A percentile compares a stretch with the other conserved stretches of the same genome.
Conservation (phyloP, 495 filamentous ascomycete species). For the Neurospora intermedia region DNA sequence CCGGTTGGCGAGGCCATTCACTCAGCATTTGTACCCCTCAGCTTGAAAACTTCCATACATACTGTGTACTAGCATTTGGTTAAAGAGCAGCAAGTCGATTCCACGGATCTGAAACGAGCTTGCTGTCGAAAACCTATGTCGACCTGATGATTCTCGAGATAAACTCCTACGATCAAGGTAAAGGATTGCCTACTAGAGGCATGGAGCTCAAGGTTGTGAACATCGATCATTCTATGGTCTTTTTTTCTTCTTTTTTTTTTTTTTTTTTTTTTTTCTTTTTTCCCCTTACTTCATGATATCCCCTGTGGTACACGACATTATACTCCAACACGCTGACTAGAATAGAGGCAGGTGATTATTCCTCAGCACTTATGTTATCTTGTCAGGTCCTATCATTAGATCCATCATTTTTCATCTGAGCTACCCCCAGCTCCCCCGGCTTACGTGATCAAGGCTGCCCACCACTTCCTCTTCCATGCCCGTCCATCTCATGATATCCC, state of each 20-base stretch:
- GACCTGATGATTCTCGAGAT: background rate
- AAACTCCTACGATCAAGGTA: background rate
- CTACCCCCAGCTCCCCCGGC: background rate
- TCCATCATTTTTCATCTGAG: background rate
- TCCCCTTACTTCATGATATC: no score
- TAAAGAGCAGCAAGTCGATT: background rate
- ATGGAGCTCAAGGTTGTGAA: background rate
- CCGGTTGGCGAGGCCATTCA: no score
- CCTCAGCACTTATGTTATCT: no score
- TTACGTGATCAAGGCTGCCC: slow-evolving; percentile 7
- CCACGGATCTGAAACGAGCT: background rate
- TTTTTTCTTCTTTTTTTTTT: background rate
- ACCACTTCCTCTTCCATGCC: slow-evolving; percentile 1
- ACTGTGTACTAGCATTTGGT: no score
- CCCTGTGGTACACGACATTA: background rate
- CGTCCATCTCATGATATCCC: slow-evolving; percentile 30
- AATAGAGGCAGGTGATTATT: no score
- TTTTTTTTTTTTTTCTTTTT: no score
- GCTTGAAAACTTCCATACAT: background rate
- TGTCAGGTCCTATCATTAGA: background rate
- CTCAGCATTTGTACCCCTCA: no score
- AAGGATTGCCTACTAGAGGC: background rate
- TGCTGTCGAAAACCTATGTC: background rate
- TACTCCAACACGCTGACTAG: no score
- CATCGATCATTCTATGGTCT: background rate